Percentiles rank a stretch among this genome's conserved stretches.
Conservation (phyloP, 2,329 filamentous ascomycete species). For the Metarhizium guizhouense region DNA sequence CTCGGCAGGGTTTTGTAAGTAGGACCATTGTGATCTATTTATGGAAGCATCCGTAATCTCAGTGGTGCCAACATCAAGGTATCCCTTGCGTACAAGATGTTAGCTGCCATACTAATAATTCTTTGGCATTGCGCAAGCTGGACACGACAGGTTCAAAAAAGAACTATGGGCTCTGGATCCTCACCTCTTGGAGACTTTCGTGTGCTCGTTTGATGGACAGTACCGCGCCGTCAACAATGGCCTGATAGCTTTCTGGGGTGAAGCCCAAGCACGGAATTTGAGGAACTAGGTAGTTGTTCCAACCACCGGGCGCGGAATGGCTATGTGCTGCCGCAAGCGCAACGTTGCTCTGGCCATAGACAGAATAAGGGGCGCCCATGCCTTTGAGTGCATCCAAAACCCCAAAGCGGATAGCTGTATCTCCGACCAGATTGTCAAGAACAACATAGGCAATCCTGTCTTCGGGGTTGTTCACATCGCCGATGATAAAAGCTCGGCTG, state of each 20-base stretch:
- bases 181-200: conserved; percentile 33
- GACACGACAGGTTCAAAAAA: not conserved
- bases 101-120: not conserved
- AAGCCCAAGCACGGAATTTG: conserved; percentile 87
- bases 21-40: conserved; percentile 82
- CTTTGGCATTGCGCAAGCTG: not conserved
- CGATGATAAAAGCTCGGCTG: conserved; percentile 83
- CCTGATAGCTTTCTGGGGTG: conserved; percentile 74
- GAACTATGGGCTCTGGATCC: conserved; percentile 6
- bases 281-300: conserved; percentile 88
- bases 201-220: conserved; percentile 78
- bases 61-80: conserved; percentile 60
- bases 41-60: conserved; percentile 71
- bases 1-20: conserved; percentile 70
- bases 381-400: conserved; percentile 65
- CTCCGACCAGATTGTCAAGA: conserved; percentile 77
- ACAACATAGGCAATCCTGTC: conserved; percentile 83
- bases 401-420: conserved; percentile 82
- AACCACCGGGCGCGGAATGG: conserved; percentile 83
- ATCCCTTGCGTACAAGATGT: conserved; percentile 35
- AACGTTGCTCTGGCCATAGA: conserved; percentile 73
- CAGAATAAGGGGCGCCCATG: conserved; percentile 61
- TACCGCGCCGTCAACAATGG: conserved; percentile 79
- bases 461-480: conserved; percentile 51
- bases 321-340: conserved; percentile 90